Percentiles rank a stretch among this genome's conserved stretches.
These are phyloP conservation scores for Cladosporium cucumerinum DNA, from an alignment of 2,329 filamentous ascomycete species.

Conservation along the genomic window DNA sequence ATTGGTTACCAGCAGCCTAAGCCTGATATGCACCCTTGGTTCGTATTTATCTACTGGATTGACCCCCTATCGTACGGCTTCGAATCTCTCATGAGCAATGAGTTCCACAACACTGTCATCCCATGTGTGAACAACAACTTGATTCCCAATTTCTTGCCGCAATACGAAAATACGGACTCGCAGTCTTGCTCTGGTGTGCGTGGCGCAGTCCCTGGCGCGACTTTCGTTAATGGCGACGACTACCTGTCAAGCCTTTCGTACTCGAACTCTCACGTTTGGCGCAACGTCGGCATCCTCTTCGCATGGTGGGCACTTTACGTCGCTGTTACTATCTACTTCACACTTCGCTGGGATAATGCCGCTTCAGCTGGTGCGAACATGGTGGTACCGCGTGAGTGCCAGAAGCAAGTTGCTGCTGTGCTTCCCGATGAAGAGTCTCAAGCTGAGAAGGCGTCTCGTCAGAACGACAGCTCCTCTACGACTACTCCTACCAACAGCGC, in stretches of 20 bases:
- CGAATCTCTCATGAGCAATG: slow-evolving; percentile 44
- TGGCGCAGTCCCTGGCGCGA: slow-evolving; percentile 54
- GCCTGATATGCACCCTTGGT: slow-evolving; percentile 47
- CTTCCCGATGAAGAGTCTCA: slow-evolving; percentile 44
- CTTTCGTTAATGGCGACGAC: slow-evolving; percentile 57
- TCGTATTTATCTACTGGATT: slow-evolving; percentile 58
- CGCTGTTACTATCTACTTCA: slow-evolving; percentile 56
- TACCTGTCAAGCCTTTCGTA: slow-evolving; percentile 57
- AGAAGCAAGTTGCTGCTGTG: slow-evolving; percentile 34
- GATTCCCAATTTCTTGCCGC: slow-evolving; percentile 29
- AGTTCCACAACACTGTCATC: slow-evolving; percentile 55
- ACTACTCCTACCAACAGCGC: slow-evolving; percentile 7
- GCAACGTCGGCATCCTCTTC: slow-evolving; percentile 68
- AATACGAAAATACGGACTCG: slow-evolving; percentile 41
- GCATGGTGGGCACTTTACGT: slow-evolving; percentile 62
- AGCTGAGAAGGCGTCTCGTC: slow-evolving; percentile 14
- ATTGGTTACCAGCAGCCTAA: slow-evolving; percentile 35
- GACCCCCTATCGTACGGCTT: slow-evolving; percentile 39
- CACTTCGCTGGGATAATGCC: slow-evolving; percentile 54
- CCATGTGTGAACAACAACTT: slow-evolving; percentile 51
- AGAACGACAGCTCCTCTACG: slow-evolving; percentile 8
- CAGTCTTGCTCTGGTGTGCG: slow-evolving; percentile 47
- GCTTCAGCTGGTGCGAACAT: slow-evolving; percentile 38
- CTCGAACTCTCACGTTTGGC: slow-evolving; percentile 37
- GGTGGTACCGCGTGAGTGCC: slow-evolving; percentile 60